phyloP scores from a whole-genome alignment of 345 rosid genomes.

The Euclidium syriacum region DNA sequence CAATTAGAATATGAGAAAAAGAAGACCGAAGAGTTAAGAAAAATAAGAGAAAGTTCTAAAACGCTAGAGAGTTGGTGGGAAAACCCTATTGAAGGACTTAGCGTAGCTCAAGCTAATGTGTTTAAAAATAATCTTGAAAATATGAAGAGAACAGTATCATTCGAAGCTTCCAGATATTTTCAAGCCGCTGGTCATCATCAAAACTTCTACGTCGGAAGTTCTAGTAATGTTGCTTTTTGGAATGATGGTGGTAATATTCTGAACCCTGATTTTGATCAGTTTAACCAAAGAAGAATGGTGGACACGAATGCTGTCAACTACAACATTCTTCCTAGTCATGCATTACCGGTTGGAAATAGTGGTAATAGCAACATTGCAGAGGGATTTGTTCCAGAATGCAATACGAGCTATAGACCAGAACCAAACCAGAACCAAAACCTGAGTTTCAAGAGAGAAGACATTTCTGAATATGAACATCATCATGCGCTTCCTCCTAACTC shows the following conservation, averaged over 20 bases:
- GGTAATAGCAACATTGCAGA: background rate
- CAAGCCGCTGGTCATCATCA: background rate
- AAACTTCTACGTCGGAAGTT: slow-evolving; percentile 9
- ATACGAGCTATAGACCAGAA: background rate
- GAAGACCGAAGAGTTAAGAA: slow-evolving; percentile 37
- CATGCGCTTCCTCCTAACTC: background rate
- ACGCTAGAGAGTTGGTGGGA: slow-evolving; percentile 45
- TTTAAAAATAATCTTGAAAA: slow-evolving; percentile 33
- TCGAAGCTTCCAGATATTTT: slow-evolving; percentile 20
- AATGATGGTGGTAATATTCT: background rate
- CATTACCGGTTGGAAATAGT: background rate
- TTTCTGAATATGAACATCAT: slow-evolving; percentile 6
- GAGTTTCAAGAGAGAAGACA: background rate
- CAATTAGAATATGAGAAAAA: slow-evolving; percentile 47
- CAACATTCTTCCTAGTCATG: background rate
- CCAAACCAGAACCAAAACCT: background rate
- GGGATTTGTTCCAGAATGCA: background rate
- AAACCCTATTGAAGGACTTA: slow-evolving; percentile 35
- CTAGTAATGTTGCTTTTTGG: slow-evolving; percentile 8
- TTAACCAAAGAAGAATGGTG: slow-evolving; percentile 8
- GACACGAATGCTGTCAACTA: background rate
- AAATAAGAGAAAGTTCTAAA: slow-evolving; percentile 19
- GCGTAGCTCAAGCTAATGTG: slow-evolving; percentile 24
- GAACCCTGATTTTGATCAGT: background rate
- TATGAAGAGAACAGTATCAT: slow-evolving; percentile 33